Conservation (phyloP, 331 rosid species). For the Saraca asoca region DNA sequence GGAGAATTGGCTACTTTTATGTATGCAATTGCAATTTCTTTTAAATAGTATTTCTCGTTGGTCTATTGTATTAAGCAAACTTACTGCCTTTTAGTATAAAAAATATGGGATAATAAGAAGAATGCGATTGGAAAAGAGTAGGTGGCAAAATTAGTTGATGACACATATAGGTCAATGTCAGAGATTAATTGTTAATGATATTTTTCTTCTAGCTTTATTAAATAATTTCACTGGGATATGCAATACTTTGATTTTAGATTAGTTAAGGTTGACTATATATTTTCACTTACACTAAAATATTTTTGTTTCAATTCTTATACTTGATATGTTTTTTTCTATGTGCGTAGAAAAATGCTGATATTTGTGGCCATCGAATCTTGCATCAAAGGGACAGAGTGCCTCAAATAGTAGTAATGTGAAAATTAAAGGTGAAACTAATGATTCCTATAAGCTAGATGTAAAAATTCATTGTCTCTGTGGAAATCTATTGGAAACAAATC, state of each 20-base stretch:
- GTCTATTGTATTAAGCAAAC: conserved; percentile 4
- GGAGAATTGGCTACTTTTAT: conserved; percentile 20
- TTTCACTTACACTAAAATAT: conserved; percentile 16
- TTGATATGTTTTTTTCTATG: conserved; percentile 35
- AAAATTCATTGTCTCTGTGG: conserved; percentile 93
- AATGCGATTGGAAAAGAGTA: conserved; percentile 76
- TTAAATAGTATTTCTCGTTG: background rate
- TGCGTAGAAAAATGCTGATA: conserved; percentile 77
- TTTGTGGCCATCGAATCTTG: conserved; percentile 79
- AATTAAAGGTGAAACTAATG: conserved; percentile 71
- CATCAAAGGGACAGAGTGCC: conserved; percentile 78
- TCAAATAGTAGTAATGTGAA: conserved; percentile 78
- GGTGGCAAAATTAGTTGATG: conserved; percentile 91
- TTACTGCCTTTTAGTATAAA: conserved; percentile 56
- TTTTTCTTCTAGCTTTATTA: conserved; percentile 17
- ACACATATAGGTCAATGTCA: conserved; percentile 78
- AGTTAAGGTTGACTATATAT: conserved; percentile 18
- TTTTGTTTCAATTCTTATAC: conserved; percentile 16
- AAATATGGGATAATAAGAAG: conserved; percentile 72
- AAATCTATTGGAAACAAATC: conserved; percentile 66
- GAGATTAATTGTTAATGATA: conserved; percentile 11
- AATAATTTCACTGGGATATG: conserved; percentile 21
- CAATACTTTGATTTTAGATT: conserved; percentile 12
- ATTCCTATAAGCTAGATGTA: conserved; percentile 54
- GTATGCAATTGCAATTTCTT: background rate